Evolutionary conservation across 306 rosid genomes (phyloP).

Genomic region (Styphnolobium japonicum): DNA sequence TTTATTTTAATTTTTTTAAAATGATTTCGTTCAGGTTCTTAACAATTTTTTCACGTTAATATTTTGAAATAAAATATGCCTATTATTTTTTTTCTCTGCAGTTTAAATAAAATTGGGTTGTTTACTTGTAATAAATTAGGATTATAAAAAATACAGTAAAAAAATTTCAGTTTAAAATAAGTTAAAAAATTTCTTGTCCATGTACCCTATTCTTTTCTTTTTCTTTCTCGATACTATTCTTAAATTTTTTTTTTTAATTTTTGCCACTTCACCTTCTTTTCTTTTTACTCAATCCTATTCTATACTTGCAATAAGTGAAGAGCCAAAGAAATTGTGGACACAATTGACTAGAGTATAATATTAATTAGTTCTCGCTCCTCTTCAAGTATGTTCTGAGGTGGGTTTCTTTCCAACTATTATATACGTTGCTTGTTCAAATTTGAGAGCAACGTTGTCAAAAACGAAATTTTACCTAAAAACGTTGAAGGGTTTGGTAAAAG

Average conservation of each 20-base stretch:
- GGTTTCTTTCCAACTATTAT: not conserved
- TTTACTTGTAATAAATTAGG: too few relatives aligned
- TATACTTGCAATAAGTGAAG: not conserved
- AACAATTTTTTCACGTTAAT: too few relatives aligned
- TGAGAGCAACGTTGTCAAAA: too few relatives aligned
- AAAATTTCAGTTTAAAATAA: not conserved
- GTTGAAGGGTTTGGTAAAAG: too few relatives aligned
- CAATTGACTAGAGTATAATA: not conserved
- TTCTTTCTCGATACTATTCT: too few relatives aligned
- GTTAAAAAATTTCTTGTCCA: not conserved
- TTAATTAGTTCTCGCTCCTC: not conserved
- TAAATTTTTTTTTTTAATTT: not conserved
- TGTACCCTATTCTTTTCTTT: not conserved
- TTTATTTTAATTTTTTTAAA: too few relatives aligned
- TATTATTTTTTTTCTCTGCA: too few relatives aligned
- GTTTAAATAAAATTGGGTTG: too few relatives aligned
- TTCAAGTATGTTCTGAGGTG: not conserved
- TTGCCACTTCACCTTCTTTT: not conserved
- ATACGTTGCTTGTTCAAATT: not conserved
- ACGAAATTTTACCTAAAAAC: too few relatives aligned
- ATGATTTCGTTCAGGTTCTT: too few relatives aligned
- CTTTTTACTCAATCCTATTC: not conserved
- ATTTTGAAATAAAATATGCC: too few relatives aligned
- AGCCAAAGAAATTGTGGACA: slow-evolving; percentile 8
- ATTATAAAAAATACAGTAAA: not conserved